A percentile compares a stretch with the other conserved stretches of the same genome.
phyloP scores from a whole-genome alignment of 257 asterid genomes.

The Gentiana straminea region DNA sequence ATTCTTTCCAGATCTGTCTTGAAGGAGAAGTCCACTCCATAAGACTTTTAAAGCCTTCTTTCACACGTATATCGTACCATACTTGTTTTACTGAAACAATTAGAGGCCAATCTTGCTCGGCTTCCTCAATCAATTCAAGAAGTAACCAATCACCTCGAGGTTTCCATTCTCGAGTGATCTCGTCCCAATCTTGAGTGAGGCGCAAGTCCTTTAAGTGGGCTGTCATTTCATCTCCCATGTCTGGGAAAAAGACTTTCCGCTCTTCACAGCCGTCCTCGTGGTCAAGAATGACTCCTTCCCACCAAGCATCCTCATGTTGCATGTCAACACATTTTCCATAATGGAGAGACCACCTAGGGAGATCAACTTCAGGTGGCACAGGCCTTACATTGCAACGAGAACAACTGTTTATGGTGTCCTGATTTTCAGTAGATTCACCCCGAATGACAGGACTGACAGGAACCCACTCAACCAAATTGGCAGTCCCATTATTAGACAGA shows the following conservation, averaged over 20 bases:
- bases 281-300: slow-evolving; percentile 95
- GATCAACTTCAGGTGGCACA: slow-evolving; percentile 24
- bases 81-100: slow-evolving; percentile 68
- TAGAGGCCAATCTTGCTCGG: slow-evolving; percentile 37
- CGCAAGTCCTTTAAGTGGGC: slow-evolving; percentile 32
- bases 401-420: background rate
- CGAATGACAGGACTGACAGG: slow-evolving; percentile 39
- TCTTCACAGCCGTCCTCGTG: slow-evolving; percentile 35
- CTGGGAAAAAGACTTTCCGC: slow-evolving; percentile 74
- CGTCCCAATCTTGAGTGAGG: slow-evolving; percentile 68
- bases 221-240: slow-evolving; percentile 71
- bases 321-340: slow-evolving; percentile 77
- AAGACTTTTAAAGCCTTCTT: slow-evolving; percentile 28
- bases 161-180: slow-evolving; percentile 52
- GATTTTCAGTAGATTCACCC: slow-evolving; percentile 21
- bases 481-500: slow-evolving; percentile 35
- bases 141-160: slow-evolving; percentile 64
- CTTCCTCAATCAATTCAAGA: slow-evolving; percentile 58
- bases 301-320: slow-evolving; percentile 58
- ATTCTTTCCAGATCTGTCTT: slow-evolving; percentile 37
- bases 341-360: slow-evolving; percentile 20
- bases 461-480: slow-evolving; percentile 34
- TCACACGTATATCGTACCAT: slow-evolving; percentile 70
- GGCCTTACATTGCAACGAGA: slow-evolving; percentile 70
- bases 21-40: slow-evolving; percentile 55